Conservation (phyloP, 768 basidiomycete species). For the Hypholoma fasciculare region DNA sequence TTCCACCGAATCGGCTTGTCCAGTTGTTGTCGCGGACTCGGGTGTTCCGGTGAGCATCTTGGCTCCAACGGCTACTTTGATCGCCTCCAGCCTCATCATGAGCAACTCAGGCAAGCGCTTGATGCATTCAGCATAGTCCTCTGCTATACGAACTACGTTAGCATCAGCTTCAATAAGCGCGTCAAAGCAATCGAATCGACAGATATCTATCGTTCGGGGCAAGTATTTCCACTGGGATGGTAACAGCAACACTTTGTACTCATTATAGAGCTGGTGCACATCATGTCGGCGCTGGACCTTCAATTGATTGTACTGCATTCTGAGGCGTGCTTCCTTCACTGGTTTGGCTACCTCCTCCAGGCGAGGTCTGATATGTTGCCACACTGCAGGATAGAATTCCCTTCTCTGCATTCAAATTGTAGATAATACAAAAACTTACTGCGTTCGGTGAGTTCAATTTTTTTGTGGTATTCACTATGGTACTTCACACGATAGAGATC, state of each 20-base stretch:
- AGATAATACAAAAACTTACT: conserved; percentile 13
- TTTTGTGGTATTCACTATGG: background rate
- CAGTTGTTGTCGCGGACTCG: background rate
- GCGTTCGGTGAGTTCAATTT: conserved; percentile 23
- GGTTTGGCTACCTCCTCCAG: conserved; percentile 3
- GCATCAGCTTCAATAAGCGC: background rate
- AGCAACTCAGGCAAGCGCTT: conserved; percentile 2
- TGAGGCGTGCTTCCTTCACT: background rate
- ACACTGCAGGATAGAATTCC: background rate
- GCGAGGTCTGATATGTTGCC: conserved; percentile 3
- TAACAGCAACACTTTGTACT: conserved; percentile 15
- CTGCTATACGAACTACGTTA: background rate
- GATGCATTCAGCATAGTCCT: conserved; percentile 3
- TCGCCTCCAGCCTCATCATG: background rate
- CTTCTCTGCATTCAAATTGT: background rate
- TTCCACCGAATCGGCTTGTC: no score
- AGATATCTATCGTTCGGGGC: conserved; percentile 19
- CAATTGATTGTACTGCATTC: background rate
- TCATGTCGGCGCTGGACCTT: background rate
- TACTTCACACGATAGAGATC: background rate
- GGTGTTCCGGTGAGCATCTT: background rate
- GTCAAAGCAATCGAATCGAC: conserved; percentile 5
- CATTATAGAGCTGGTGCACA: conserved; percentile 15
- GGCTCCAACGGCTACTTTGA: background rate
- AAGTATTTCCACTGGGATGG: conserved; percentile 24